Base-by-base conservation (phyloP, 352 stramenopile species). In the Discostella stelligera region DNA sequence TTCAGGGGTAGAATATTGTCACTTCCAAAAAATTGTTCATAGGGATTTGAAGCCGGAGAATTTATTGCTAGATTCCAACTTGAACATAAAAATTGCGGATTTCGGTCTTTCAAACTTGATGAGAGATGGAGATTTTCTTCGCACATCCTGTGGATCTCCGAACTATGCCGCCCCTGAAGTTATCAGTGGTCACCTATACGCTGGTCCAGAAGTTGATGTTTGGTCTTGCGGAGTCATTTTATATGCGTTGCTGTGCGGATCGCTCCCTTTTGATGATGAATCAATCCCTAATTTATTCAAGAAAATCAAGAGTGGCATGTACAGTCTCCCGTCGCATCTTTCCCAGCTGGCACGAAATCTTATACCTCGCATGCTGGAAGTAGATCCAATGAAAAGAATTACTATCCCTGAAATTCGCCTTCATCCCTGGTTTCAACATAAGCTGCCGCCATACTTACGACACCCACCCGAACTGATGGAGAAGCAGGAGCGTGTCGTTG, bases 71-170 rank as follows among this genome's bases (percentile, higher is more conserved):
- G 97, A 99, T 85, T 95, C 94, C 8, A 96, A 99, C 80, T 97
- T 98, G 76, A 99, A 99, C 83, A 97, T 99, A 79, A 99, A 99
- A 85, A 98, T 99, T 85, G 97, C 97, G 9, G 97, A 99, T 83
- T 99, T 99, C 89, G 97, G 97, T 20, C 91, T 99, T 10, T 98
- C 95, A 18, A 99, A 99, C 85, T 90, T 98, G 54, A 99, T 99
- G 93, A 86, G 96, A 27, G 97, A 99, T 85, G 97, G 97, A 66
- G 96, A 98, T 60, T 99, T 99, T 77, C 88, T 99, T 67, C 92
- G 95, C 49, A 99, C 97, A 55, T 98, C 95, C 37, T 94, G 88
- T 80, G 90, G 90, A 11, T 99, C 96, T 23, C 97, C 97, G 5
- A 99, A 99, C 90, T 99, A 99, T 80, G 97, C 97, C n/a, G 97